These are phyloP conservation scores for Neurospora terricola DNA, from an alignment of 495 filamentous ascomycete species.

Conservation along the genomic window DNA sequence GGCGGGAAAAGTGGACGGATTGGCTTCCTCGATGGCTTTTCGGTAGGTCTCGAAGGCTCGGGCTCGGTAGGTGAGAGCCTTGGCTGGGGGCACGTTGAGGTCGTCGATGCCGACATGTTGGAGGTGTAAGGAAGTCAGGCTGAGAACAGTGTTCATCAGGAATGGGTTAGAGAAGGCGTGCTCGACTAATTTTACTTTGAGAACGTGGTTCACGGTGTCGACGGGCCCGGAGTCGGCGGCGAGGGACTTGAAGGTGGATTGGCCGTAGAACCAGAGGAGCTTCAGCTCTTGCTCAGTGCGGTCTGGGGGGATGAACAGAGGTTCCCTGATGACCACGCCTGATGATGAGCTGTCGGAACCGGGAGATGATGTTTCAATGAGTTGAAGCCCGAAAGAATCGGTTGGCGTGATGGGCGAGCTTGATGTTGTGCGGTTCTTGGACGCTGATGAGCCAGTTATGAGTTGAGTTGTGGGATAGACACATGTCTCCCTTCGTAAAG, in stretches of 20 bases:
- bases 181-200: conserved; percentile 34
- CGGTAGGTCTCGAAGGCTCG: conserved; percentile 36
- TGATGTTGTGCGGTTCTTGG: not conserved
- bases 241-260: conserved; percentile 26
- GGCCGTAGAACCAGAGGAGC: conserved; percentile 35
- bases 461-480: conserved; percentile 21
- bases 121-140: conserved; percentile 35
- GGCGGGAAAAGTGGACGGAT: conserved; percentile 29
- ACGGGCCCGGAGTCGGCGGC: conserved; percentile 22
- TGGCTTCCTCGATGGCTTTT: conserved; percentile 28
- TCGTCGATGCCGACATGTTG: conserved; percentile 19
- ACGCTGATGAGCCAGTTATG: conserved; percentile 3
- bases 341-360: not conserved
- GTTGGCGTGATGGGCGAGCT: not conserved
- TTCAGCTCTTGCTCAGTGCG: conserved; percentile 27
- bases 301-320: conserved; percentile 23
- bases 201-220: conserved; percentile 23
- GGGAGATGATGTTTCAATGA: conserved; percentile 5
- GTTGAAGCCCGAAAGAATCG: not conserved
- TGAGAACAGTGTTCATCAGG: conserved; percentile 41
- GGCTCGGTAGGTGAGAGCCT: conserved; percentile 27
- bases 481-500: conserved; percentile 33
- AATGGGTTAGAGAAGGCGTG: conserved; percentile 38
- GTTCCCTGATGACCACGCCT: conserved; percentile 21
- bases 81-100: conserved; percentile 6